Conservation (phyloP, 352 stramenopile species). For the Phytopythium vexans region DNA sequence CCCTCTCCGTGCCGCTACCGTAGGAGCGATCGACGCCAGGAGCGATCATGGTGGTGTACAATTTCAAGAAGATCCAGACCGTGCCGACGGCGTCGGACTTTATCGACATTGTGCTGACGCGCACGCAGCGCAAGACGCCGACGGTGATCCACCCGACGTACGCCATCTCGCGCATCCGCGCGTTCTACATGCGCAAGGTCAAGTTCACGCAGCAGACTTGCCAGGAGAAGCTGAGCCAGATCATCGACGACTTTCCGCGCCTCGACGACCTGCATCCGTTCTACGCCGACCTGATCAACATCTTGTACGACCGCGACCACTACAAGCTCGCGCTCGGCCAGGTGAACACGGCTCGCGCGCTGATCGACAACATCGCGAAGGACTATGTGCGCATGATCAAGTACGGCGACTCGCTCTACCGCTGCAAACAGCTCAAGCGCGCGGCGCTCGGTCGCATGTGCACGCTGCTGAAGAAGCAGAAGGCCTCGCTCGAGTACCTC, state of each 20-base stretch:
- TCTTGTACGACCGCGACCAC: constrained; percentile 99
- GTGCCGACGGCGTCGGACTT: constrained; percentile 97
- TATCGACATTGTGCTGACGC: constrained; percentile 99
- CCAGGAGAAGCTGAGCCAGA: constrained; percentile 95
- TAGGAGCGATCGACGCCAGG: not conserved
- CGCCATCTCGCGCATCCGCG: constrained; percentile 95
- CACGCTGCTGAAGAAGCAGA: constrained; percentile 99
- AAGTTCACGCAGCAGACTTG: constrained; percentile 99
- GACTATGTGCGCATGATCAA: constrained; percentile 99
- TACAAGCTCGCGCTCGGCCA: constrained; percentile 99
- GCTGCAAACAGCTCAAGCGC: constrained; percentile 99
- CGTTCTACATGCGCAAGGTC: constrained; percentile 99
- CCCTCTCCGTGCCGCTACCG: not conserved
- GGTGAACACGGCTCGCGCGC: constrained; percentile 97
- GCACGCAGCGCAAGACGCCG: constrained; percentile 98
- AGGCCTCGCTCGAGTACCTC: constrained; percentile 97
- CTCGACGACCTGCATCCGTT: constrained; percentile 98
- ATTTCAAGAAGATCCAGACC: constrained; percentile 99
- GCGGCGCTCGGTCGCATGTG: constrained; percentile 99
- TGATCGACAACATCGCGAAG: constrained; percentile 97
- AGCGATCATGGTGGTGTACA: constrained; percentile 96
- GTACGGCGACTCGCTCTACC: constrained; percentile 99
- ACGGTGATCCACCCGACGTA: constrained; percentile 99
- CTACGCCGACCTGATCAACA: constrained; percentile 99
- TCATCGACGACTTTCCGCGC: constrained; percentile 99